A percentile compares a stretch with the other conserved stretches of the same genome.
Conservation (phyloP, 805 yeast genomes). For the Kazachstania bromeliacearum region DNA sequence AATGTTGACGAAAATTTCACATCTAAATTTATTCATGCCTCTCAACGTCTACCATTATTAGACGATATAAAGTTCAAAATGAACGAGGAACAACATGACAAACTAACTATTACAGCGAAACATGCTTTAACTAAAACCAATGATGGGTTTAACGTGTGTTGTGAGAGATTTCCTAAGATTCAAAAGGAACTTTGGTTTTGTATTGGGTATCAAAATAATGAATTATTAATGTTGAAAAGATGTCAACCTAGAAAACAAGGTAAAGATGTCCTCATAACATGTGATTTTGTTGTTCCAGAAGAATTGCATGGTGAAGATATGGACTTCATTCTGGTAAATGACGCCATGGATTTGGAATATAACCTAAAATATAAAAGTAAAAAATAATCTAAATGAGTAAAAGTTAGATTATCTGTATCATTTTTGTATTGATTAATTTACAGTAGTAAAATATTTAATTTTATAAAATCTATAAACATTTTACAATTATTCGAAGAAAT, state of each 20-base stretch:
- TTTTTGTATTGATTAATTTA: background rate
- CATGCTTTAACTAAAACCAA: constrained; percentile 43
- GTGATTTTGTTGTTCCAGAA: constrained; percentile 42
- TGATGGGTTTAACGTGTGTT: constrained; percentile 55
- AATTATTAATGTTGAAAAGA: constrained; percentile 60
- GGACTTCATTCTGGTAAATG: constrained; percentile 47
- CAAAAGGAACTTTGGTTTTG: constrained; percentile 94
- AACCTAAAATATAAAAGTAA: constrained; percentile 13
- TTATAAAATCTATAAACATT: too few relatives aligned
- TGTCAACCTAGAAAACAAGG: constrained; percentile 47
- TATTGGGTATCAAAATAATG: constrained; percentile 44
- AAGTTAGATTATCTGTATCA: background rate
- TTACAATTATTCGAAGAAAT: constrained; percentile 37
- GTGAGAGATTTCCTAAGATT: constrained; percentile 78
- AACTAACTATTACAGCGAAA: constrained; percentile 36
- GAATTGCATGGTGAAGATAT: constrained; percentile 39
- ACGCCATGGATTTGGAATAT: constrained; percentile 53
- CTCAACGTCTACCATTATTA: constrained; percentile 49
- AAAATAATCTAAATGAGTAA: background rate
- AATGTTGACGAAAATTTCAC: constrained; percentile 35
- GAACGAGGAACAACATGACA: constrained; percentile 30
- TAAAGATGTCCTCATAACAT: constrained; percentile 25
- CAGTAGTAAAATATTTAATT: background rate
- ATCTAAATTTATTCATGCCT: constrained; percentile 44
- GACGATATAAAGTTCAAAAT: constrained; percentile 34